Conservation (phyloP, 805 yeast species). For the Jamesozyma lodderae region DNA sequence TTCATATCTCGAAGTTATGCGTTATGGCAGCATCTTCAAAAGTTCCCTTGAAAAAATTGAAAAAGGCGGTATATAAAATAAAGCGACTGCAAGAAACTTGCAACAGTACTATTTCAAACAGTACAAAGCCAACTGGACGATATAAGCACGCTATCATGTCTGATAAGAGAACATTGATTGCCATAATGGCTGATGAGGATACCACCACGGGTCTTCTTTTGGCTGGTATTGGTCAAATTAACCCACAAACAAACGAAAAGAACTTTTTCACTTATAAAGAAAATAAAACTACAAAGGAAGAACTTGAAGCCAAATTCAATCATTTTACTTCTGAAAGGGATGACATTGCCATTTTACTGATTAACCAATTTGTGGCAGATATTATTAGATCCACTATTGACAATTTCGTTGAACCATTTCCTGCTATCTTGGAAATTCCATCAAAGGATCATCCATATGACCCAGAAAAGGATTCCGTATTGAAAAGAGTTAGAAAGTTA, state of each 20-base stretch:
- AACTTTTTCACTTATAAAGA: slow-evolving; percentile 77
- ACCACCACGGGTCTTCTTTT: slow-evolving; percentile 90
- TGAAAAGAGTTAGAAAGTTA: slow-evolving; percentile 87
- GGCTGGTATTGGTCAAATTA: slow-evolving; percentile 91
- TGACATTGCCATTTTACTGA: slow-evolving; percentile 86
- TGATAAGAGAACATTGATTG: slow-evolving; percentile 69
- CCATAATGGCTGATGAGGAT: slow-evolving; percentile 96
- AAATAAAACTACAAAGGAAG: slow-evolving; percentile 67
- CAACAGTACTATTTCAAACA: no score
- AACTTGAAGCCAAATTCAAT: slow-evolving; percentile 65
- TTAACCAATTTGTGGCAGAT: slow-evolving; percentile 93
- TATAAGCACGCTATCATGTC: slow-evolving; percentile 8
- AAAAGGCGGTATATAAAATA: neutral
- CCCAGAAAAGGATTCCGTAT: slow-evolving; percentile 94
- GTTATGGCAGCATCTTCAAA: no score
- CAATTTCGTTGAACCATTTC: slow-evolving; percentile 80
- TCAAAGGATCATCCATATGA: slow-evolving; percentile 98
- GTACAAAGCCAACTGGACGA: no score
- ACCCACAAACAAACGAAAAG: slow-evolving; percentile 40
- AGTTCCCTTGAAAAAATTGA: no score
- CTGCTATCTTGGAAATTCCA: slow-evolving; percentile 93
- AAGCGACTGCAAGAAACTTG: slow-evolving; percentile 1
- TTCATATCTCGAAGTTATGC: no score
- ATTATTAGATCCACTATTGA: slow-evolving; percentile 77
- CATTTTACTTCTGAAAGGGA: slow-evolving; percentile 65